These are phyloP conservation scores for Paraconiothyrium brasiliense DNA, from an alignment of 2,329 filamentous ascomycete species.

Conservation along the genomic window DNA sequence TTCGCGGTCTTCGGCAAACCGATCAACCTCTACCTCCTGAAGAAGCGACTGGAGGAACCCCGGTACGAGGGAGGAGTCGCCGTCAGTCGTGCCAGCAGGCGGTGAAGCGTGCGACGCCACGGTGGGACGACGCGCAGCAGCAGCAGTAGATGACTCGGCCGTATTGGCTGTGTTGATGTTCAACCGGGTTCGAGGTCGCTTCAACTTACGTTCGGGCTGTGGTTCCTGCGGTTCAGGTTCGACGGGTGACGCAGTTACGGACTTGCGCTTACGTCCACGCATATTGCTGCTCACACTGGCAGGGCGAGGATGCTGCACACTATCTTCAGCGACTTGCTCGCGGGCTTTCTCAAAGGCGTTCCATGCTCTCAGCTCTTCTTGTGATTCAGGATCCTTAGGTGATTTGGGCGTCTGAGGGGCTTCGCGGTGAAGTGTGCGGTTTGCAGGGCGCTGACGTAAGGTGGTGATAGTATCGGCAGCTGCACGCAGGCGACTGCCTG, in stretches of 20 bases:
- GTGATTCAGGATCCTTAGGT: slow-evolving; percentile 71
- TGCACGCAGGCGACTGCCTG: slow-evolving; percentile 74
- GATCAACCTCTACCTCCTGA: slow-evolving; percentile 78
- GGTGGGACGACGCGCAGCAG: slow-evolving; percentile 38
- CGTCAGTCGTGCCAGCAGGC: slow-evolving; percentile 28
- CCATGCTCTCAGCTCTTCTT: slow-evolving; percentile 87
- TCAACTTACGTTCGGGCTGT: slow-evolving; percentile 80
- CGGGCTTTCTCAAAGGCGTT: slow-evolving; percentile 87
- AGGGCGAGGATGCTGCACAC: slow-evolving; percentile 30
- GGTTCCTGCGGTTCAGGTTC: slow-evolving; percentile 69
- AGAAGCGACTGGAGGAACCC: slow-evolving; percentile 88
- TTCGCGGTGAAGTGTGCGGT: slow-evolving; percentile 43
- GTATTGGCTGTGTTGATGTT: slow-evolving; percentile 59
- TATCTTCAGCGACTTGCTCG: slow-evolving; percentile 59
- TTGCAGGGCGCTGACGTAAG: slow-evolving; percentile 54
- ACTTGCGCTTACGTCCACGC: slow-evolving; percentile 78
- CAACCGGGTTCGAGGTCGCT: slow-evolving; percentile 83
- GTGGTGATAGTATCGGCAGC: slow-evolving; percentile 69
- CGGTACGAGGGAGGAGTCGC: slow-evolving; percentile 60
- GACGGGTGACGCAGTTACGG: slow-evolving; percentile 74
- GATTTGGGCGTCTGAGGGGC: slow-evolving; percentile 58
- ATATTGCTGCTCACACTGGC: slow-evolving; percentile 44
- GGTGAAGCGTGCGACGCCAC: slow-evolving; percentile 40
- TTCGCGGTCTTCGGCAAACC: slow-evolving; percentile 47
- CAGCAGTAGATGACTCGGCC: slow-evolving; percentile 51